phyloP scores from a whole-genome alignment of 2,329 filamentous ascomycete species.

The Ophiostoma sp. region DNA sequence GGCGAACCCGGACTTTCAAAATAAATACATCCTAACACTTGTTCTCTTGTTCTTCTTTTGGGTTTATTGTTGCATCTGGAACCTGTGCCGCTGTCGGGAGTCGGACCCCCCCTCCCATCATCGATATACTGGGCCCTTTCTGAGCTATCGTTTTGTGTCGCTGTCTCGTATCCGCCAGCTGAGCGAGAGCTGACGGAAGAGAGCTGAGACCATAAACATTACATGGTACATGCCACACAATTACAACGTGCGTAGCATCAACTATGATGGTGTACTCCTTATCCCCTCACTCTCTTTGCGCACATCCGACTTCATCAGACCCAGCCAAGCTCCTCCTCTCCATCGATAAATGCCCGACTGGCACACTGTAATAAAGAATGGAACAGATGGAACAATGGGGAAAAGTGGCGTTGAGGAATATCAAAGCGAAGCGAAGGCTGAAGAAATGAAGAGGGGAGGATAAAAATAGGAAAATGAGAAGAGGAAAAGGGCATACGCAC shows the following conservation, averaged over 20 bases:
- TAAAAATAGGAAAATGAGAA: neutral
- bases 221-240: neutral
- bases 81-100: neutral
- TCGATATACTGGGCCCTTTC: neutral
- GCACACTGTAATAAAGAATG: neutral
- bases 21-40: neutral
- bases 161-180: neutral
- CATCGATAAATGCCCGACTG: neutral
- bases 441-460: neutral
- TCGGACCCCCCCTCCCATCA: too few relatives aligned
- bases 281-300: neutral
- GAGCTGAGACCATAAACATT: neutral
- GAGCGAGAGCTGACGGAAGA: conserved; percentile 3
- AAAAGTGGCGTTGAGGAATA: neutral
- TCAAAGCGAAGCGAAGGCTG: neutral
- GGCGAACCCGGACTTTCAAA: neutral
- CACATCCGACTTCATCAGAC: neutral
- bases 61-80: neutral
- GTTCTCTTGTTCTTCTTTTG: neutral
- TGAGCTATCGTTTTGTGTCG: neutral
- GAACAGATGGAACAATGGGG: neutral
- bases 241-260: neutral
- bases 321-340: neutral
- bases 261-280: neutral
- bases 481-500: neutral